A percentile compares a stretch with the other conserved stretches of the same genome.
phyloP scores from a whole-genome alignment of 176 grass and related monocot genomes.

The Aegilops umbellulata region DNA sequence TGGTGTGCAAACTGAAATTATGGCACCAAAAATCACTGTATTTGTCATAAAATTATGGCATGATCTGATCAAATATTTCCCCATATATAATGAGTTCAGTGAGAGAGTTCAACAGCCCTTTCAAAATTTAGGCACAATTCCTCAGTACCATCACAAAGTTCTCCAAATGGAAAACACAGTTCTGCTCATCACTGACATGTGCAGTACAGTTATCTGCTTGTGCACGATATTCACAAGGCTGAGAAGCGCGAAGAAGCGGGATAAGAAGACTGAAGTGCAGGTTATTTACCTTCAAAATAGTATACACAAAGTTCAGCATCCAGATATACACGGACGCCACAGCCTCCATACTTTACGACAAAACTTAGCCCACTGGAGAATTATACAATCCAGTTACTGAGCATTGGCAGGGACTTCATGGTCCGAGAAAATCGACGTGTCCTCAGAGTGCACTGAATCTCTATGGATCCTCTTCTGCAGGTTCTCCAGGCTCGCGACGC shows the following conservation, averaged over 20 bases:
- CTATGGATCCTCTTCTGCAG: constrained; percentile 61
- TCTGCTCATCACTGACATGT: neutral
- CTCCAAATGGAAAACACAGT: neutral
- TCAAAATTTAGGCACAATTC: too few relatives aligned
- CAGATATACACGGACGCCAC: neutral
- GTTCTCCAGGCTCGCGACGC: constrained; percentile 59
- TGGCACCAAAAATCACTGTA: too few relatives aligned
- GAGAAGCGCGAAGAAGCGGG: neutral
- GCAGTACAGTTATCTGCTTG: neutral
- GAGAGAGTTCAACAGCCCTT: too few relatives aligned
- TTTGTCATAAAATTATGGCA: too few relatives aligned
- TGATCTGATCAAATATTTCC: too few relatives aligned
- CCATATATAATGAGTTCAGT: too few relatives aligned
- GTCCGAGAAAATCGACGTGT: neutral
- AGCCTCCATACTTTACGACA: neutral
- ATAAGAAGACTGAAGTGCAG: neutral
- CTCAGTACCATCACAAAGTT: neutral
- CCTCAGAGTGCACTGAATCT: constrained; percentile 18
- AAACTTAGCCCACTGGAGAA: neutral
- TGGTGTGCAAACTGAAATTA: too few relatives aligned
- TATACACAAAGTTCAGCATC: constrained; percentile 20
- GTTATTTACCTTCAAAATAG: constrained; percentile 13
- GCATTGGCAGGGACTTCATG: constrained; percentile 14
- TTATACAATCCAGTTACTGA: neutral
- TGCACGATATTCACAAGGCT: neutral